Base-by-base conservation (phyloP, 2,329 filamentous ascomycete genomes). In the Fusarium paranaense region DNA sequence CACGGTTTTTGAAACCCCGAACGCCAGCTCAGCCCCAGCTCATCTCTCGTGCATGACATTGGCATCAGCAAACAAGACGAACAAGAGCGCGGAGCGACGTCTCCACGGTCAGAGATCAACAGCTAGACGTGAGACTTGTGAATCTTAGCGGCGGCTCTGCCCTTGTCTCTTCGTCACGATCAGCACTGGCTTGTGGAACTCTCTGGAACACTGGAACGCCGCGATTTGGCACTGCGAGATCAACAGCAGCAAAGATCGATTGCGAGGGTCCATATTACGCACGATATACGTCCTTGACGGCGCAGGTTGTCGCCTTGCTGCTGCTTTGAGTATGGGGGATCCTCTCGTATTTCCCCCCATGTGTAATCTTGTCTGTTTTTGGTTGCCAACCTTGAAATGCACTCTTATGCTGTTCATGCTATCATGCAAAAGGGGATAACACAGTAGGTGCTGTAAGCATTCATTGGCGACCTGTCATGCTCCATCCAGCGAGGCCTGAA, bases 141-240 rank as follows among this genome's bases (percentile, higher is more conserved):
- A 50, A 38, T 63, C 32, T 50, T 65, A 72, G 69, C 69, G 69
- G 72, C 68, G 64, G 68, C 67, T 74, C 71, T 74, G 71, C 61
- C 71, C 71, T 74, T 71, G 67, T 64, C 54, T 61, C 54, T 74
- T 72, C 64, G 71, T 66, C 71, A 65, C 57, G 62, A 74, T 74
- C 69, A 73, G 66, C 69, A 33, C 20, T 70, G 72, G 33, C 59
- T 66, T 70, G 57, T 75, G 72, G 72, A 67, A 64, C 69, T 65
- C 58, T 73, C 72, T 68, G 69, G 54, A 60, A 60, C 69, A 52
- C 54, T 67, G 69, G 32, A 63, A 64, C 60, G 59, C 58, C 62
- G 64, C 62, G 59, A 64, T 73, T 68, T 59, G 32, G 18, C 22
- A 50, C 38, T 30, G 54, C 45, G 20, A 60, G 62, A 64, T 50